phyloP scores from a whole-genome alignment of 1,284 basidiomycete genomes.

The Ustilago trichophora region DNA sequence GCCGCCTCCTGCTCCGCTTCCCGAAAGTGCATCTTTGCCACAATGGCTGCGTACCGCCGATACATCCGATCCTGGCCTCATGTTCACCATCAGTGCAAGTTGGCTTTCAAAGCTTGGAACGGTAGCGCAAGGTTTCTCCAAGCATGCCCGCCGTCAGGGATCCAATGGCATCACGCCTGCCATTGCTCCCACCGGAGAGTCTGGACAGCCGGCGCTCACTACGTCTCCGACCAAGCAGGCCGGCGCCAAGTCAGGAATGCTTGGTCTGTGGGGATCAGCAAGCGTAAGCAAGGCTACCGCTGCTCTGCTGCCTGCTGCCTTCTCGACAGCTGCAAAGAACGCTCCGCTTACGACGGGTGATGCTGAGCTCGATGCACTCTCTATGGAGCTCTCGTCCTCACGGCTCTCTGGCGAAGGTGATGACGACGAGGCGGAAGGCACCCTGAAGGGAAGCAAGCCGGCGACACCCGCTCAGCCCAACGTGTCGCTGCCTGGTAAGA shows the following conservation, averaged over 20 bases:
- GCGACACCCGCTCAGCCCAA: constrained; percentile 8
- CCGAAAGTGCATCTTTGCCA: constrained; percentile 25
- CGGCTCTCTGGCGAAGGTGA: constrained; percentile 14
- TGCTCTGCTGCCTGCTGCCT: constrained; percentile 20
- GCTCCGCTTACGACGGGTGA: constrained; percentile 32
- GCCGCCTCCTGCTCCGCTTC: constrained; percentile 46
- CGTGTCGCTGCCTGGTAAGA: neutral
- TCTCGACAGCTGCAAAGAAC: constrained; percentile 6
- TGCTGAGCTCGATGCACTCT: constrained; percentile 18
- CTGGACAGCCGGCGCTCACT: constrained; percentile 5
- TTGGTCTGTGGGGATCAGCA: constrained; percentile 43
- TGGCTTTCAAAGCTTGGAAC: constrained; percentile 66
- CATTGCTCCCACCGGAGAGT: neutral
- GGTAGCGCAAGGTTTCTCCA: constrained; percentile 61
- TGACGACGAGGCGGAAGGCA: constrained; percentile 30
- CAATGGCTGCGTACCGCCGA: constrained; percentile 21
- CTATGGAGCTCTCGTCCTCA: no score
- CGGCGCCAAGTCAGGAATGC: constrained; percentile 27
- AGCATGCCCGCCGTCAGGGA: constrained; percentile 43
- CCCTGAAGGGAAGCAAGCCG: constrained; percentile 40
- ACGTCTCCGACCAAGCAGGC: constrained; percentile 23
- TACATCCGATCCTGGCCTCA: constrained; percentile 25
- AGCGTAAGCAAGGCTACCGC: constrained; percentile 44
- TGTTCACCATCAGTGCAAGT: constrained; percentile 62
- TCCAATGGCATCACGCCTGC: constrained; percentile 12